Base-by-base conservation (phyloP, 2,329 filamentous ascomycete genomes). In the Ophiostoma perfectum region DNA sequence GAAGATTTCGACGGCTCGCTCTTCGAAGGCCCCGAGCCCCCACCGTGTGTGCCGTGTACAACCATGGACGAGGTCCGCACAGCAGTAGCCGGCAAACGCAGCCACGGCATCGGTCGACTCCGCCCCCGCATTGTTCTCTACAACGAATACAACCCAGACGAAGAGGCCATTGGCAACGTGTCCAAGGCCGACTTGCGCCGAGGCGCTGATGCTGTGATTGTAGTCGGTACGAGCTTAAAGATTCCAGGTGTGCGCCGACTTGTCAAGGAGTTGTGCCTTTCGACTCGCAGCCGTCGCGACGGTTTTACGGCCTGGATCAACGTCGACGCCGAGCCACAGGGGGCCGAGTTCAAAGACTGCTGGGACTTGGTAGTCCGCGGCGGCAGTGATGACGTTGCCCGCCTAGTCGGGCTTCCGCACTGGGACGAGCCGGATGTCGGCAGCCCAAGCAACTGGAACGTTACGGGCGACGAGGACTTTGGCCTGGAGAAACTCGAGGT, bases 241-340 rank as follows among this genome's bases (percentile, higher is more conserved):
- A 93, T 99, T 65, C 94, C 94, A 0, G 95, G 95, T 8, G 93
- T 97, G 60, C 88, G 91, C 70, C 86, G 93, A 67, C 90, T 99
- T 69, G 93, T 94, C 69, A 91, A 91, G 76, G 93, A 97, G 78
- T 87, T 98, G 84, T 97, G 93, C 77, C 88, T 89, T 65, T 89
- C 92, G 44, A 91, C 96, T n/a, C 86, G 93, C 70, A 87, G 89
- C 74, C 87, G 92, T 67, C 87, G 87, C 72, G 91, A 96, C 73
- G 93, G 94, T 0, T 86, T 97, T 69, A 92, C 93, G 0, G 89
- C 96, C 65, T 99, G 94, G 92, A 91, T 99, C 78, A 98, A 98
- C 78, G 87, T 92, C 67, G 93, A 97, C 70, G 83, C 91, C 0
- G 91, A 92, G 72, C 95, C 95, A 0, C 85, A 88, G 60, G 90